These are phyloP conservation scores for Aphanomyces astaci DNA, from an alignment of 352 stramenopile species.

Conservation along the genomic window DNA sequence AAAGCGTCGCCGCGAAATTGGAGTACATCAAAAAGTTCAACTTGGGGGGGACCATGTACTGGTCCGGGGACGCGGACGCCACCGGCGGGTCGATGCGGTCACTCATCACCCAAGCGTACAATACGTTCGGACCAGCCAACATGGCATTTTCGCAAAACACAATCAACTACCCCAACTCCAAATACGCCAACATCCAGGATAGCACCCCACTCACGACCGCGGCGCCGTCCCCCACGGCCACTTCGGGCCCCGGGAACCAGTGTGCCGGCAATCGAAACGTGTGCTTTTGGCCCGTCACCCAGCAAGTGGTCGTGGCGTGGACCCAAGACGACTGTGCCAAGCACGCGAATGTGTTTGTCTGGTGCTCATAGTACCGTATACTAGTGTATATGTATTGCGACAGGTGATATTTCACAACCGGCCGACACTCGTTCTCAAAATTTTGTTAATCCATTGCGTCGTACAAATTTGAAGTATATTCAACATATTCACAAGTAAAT, in stretches of 20 bases:
- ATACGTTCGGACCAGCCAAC: not conserved
- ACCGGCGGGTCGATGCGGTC: not conserved
- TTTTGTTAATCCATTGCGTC: too few species aligned
- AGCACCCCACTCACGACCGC: not conserved
- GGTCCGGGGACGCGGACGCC: not conserved
- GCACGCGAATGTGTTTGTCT: not conserved
- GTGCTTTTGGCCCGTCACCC: conserved; percentile 5
- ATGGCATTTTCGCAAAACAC: not conserved
- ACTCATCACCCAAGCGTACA: conserved; percentile 7
- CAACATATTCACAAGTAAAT: too few species aligned
- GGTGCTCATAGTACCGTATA: too few species aligned
- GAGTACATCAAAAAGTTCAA: conserved; percentile 12
- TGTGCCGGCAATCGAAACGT: not conserved
- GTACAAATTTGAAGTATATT: too few species aligned
- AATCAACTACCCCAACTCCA: not conserved
- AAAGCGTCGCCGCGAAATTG: not conserved
- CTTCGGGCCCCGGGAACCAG: not conserved
- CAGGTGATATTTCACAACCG: too few species aligned
- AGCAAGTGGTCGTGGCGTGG: not conserved
- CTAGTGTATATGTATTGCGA: too few species aligned
- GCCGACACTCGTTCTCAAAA: too few species aligned
- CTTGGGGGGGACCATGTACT: conserved; percentile 1
- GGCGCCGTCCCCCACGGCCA: not conserved
- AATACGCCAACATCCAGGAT: not conserved
- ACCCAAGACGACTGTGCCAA: not conserved